phyloP scores from a whole-genome alignment of 2,329 filamentous ascomycete species.

The Periconia sp. region DNA sequence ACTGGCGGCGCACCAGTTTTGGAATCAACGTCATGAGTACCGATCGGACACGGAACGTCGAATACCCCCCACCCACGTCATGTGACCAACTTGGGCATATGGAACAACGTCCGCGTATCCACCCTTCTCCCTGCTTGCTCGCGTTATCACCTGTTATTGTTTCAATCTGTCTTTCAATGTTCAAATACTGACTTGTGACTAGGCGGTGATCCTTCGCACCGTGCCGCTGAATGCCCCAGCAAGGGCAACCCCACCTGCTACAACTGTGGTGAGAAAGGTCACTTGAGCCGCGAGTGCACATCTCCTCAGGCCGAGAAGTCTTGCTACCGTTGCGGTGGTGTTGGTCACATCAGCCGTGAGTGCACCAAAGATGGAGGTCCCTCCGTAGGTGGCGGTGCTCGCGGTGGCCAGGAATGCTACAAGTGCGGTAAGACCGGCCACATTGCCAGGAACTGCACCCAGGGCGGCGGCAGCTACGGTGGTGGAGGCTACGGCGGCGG shows the following conservation, averaged over 20 bases:
- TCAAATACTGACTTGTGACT: background rate
- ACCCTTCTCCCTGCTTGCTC: background rate
- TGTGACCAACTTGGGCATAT: conserved; percentile 9
- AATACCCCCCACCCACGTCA: conserved; percentile 11
- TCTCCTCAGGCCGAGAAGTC: conserved; percentile 83
- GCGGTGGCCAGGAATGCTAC: conserved; percentile 73
- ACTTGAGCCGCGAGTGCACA: conserved; percentile 79
- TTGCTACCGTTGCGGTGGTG: conserved; percentile 73
- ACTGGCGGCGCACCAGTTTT: background rate
- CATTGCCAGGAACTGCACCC: conserved; percentile 88
- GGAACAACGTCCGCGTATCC: too few relatives aligned
- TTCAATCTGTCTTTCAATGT: background rate
- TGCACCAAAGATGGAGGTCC: conserved; percentile 61
- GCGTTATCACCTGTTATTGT: background rate
- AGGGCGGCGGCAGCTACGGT: conserved; percentile 58
- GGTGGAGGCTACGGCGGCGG: conserved; percentile 52
- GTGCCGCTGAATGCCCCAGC: conserved; percentile 54
- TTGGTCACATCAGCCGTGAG: conserved; percentile 91
- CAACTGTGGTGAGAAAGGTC: conserved; percentile 52
- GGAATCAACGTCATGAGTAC: conserved; percentile 18
- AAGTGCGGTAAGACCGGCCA: conserved; percentile 97
- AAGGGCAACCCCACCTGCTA: conserved; percentile 54
- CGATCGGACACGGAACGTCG: conserved; percentile 18
- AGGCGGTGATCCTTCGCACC: conserved; percentile 54
- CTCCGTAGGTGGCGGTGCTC: conserved; percentile 43